Evolutionary conservation across 176 grass and related monocot genomes (phyloP), one percentile per base, ranked within the genome.

Genomic region (Oryza nivara): DNA sequence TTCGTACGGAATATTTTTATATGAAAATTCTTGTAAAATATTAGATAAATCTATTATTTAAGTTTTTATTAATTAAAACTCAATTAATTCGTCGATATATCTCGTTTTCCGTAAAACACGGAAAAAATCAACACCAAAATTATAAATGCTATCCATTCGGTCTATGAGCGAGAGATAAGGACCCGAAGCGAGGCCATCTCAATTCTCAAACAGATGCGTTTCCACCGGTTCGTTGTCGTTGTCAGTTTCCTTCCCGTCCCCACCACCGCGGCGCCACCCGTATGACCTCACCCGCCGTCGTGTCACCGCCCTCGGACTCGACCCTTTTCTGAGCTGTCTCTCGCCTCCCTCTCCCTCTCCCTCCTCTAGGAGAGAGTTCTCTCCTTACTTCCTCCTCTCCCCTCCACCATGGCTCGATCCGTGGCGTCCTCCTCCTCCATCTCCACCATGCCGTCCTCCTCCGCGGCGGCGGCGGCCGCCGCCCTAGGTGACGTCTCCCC

Each of bases 381-480:
- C 52, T 48, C 69, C 49, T 20, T 36, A 3, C 19, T 22, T 8
- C 58, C 3, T 22, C 20, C 7, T 10, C 58, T 63, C 19, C 58
- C 17, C 17, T 56, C 52, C 52, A 54, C 52, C 16, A 58, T 58
- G 54, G 58, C 58, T 63, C 58, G 58, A 63, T 63, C 72, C 67
- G 68, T 68, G 72, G 72, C 49, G 67, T 19, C 49, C 69, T 43
- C 71, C 79, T 58, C 72, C 54, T 2, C 35, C 35, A 32, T 36
- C 35, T 36, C 38, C 73, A 40, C 86, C 90, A 97, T 97, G 95
- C 90, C 92, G 19, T 72, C 94, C 40, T 88, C 93, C 77, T 87
- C 90, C 40, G 86, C 85, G 77, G 92, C 92, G 74, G 88, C 93
- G 63, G 89, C 90, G 44, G 95, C 86, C 12, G 90, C 75, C 75